Evolutionary conservation across 257 asterid species (phyloP).

Genomic region (Ilex aquifolium): DNA sequence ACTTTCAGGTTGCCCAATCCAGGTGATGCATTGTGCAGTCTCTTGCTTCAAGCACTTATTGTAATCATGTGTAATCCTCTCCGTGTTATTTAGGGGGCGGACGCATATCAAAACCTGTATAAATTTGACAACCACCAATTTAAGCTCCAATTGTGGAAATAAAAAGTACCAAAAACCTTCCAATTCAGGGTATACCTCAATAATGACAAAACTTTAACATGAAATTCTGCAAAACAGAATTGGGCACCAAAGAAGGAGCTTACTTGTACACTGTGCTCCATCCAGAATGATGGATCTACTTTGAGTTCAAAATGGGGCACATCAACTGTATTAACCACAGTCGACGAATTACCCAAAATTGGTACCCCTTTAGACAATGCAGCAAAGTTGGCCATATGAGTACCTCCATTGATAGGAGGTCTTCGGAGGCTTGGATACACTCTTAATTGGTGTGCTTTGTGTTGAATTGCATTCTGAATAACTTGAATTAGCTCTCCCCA

Average conservation of each 20-base stretch:
- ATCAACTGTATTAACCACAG: slow-evolving; percentile 59
- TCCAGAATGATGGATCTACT: slow-evolving; percentile 92
- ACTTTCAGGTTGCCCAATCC: slow-evolving; percentile 95
- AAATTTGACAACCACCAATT: slow-evolving; percentile 1
- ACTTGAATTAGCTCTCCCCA: slow-evolving; percentile 43
- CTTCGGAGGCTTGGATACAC: slow-evolving; percentile 61
- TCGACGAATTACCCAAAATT: slow-evolving; percentile 32
- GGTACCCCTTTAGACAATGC: slow-evolving; percentile 66
- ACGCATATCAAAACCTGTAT: slow-evolving; percentile 81
- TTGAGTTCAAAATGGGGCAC: slow-evolving; percentile 84
- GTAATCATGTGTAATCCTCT: slow-evolving; percentile 57
- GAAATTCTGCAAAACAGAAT: background rate
- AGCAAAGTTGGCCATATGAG: slow-evolving; percentile 49
- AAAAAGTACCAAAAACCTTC: no score
- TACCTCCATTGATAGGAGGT: slow-evolving; percentile 41
- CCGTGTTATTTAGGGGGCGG: slow-evolving; percentile 76
- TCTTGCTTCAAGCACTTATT: slow-evolving; percentile 91
- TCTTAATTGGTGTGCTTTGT: slow-evolving; percentile 81
- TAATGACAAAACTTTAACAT: background rate
- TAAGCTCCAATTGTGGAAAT: no score
- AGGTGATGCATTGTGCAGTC: slow-evolving; percentile 67
- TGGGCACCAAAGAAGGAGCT: slow-evolving; percentile 10
- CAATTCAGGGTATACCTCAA: background rate
- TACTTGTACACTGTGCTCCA: slow-evolving; percentile 97
- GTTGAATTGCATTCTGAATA: slow-evolving; percentile 73